phyloP scores from a whole-genome alignment of 805 yeast genomes.

The Saccharomycopsis microspora region DNA sequence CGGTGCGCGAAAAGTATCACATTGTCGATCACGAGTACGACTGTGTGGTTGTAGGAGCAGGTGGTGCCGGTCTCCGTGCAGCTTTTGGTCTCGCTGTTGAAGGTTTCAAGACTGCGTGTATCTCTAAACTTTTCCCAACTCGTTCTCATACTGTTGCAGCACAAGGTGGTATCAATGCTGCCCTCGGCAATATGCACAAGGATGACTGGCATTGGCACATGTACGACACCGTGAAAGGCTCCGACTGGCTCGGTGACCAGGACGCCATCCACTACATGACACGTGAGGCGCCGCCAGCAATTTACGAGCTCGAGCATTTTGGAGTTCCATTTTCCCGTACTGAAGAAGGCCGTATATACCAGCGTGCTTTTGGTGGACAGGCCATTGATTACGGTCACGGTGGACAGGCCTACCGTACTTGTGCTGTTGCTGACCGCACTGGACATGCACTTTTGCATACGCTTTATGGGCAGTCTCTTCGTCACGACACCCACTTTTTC shows the following conservation, averaged over 20 bases:
- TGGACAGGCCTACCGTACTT: slow-evolving; percentile 98
- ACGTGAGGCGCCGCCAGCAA: slow-evolving; percentile 91
- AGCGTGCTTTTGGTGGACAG: slow-evolving; percentile 99
- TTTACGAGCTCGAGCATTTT: slow-evolving; percentile 92
- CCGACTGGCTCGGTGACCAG: slow-evolving; percentile 99
- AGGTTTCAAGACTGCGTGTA: slow-evolving; percentile 95
- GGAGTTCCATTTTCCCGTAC: slow-evolving; percentile 98
- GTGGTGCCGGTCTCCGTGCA: slow-evolving; percentile 98
- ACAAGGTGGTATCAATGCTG: slow-evolving; percentile 99
- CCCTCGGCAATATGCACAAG: slow-evolving; percentile 94
- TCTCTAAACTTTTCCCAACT: slow-evolving; percentile 93
- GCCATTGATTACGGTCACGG: slow-evolving; percentile 92
- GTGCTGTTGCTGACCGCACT: slow-evolving; percentile 99
- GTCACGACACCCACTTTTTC: slow-evolving; percentile 96
- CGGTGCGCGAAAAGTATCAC: slow-evolving; percentile 64
- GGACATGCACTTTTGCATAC: slow-evolving; percentile 97
- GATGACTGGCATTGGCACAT: slow-evolving; percentile 99
- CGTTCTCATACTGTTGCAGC: slow-evolving; percentile 99
- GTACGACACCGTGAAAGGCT: slow-evolving; percentile 98
- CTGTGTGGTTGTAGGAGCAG: slow-evolving; percentile 97
- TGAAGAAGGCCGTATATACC: slow-evolving; percentile 92
- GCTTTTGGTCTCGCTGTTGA: slow-evolving; percentile 97
- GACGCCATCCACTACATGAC: slow-evolving; percentile 99
- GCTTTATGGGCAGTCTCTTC: slow-evolving; percentile 88
- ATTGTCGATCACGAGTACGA: slow-evolving; percentile 96